Percentiles rank a stretch among this genome's conserved stretches.
Evolutionary conservation across 2,329 filamentous ascomycete species (phyloP).

Genomic region (Xylogone sp.): DNA sequence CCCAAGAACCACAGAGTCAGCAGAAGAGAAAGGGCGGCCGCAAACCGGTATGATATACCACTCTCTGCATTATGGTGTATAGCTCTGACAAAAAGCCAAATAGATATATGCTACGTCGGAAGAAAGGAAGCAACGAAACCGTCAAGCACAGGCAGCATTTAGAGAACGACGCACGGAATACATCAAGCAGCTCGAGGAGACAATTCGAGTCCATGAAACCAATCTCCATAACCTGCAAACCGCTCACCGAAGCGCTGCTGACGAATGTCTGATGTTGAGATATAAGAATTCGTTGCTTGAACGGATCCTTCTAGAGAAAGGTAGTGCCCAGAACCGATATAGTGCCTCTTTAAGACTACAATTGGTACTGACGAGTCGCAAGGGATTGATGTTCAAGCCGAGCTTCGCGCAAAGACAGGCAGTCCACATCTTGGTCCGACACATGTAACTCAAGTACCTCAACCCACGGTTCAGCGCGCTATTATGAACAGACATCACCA

Average conservation of each 20-base stretch:
- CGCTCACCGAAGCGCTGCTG: slow-evolving; percentile 88
- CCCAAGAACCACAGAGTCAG: slow-evolving; percentile 45
- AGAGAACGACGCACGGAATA: slow-evolving; percentile 96
- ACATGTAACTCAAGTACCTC: slow-evolving; percentile 65
- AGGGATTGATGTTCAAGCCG: slow-evolving; percentile 97
- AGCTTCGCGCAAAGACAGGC: slow-evolving; percentile 87
- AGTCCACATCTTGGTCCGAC: slow-evolving; percentile 75
- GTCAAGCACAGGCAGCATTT: slow-evolving; percentile 96
- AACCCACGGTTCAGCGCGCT: slow-evolving; percentile 73
- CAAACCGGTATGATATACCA: slow-evolving; percentile 74
- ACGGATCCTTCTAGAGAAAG: slow-evolving; percentile 93
- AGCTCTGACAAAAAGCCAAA: slow-evolving; percentile 14
- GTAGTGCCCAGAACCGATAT: slow-evolving; percentile 38
- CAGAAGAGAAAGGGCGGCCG: slow-evolving; percentile 97
- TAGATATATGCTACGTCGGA: slow-evolving; percentile 99
- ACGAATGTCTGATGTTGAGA: slow-evolving; percentile 95
- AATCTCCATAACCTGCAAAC: slow-evolving; percentile 89
- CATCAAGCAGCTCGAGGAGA: slow-evolving; percentile 97
- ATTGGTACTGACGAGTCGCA: slow-evolving; percentile 10
- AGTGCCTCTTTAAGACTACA: neutral
- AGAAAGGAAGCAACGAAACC: slow-evolving; percentile 94
- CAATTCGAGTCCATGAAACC: slow-evolving; percentile 95
- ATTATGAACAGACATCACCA: slow-evolving; percentile 75
- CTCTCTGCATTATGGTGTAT: neutral
- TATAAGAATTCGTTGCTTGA: slow-evolving; percentile 98